Conservation (phyloP, 1,139 yeast genomes). For the Hansenula lynferdii region DNA sequence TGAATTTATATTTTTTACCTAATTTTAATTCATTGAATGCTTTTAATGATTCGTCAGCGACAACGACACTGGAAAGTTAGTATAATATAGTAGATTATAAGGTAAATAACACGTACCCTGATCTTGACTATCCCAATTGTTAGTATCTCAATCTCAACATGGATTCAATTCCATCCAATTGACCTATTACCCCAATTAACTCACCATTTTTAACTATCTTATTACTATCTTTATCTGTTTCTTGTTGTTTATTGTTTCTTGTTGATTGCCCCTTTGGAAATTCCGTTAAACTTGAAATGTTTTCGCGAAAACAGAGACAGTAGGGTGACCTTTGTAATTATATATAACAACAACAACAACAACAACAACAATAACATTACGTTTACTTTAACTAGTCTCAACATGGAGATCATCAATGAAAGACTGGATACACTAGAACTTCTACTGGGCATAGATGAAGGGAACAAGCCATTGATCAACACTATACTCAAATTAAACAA, state of each 20-base stretch:
- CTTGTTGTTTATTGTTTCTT: too few species aligned
- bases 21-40: constrained; percentile 95
- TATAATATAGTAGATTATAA: background rate
- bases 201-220: constrained; percentile 1
- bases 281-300: too few species aligned
- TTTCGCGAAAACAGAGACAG: too few species aligned
- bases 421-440: background rate
- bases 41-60: constrained; percentile 87
- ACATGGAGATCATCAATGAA: background rate
- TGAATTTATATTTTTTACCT: constrained; percentile 84
- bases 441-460: background rate
- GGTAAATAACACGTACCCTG: constrained; percentile 49
- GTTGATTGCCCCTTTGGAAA: background rate
- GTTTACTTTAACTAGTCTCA: background rate
- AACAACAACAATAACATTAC: too few species aligned
- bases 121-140: constrained; percentile 50
- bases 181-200: background rate
- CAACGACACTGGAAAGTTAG: constrained; percentile 61
- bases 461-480: background rate
- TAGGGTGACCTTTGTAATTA: too few species aligned
- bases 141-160: constrained; percentile 5
- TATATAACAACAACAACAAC: too few species aligned
- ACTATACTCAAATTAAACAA: background rate
- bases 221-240: too few species aligned
- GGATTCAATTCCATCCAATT: too few species aligned